Conservation (phyloP, 2,329 filamentous ascomycete species). For the Claviceps arundinis region DNA sequence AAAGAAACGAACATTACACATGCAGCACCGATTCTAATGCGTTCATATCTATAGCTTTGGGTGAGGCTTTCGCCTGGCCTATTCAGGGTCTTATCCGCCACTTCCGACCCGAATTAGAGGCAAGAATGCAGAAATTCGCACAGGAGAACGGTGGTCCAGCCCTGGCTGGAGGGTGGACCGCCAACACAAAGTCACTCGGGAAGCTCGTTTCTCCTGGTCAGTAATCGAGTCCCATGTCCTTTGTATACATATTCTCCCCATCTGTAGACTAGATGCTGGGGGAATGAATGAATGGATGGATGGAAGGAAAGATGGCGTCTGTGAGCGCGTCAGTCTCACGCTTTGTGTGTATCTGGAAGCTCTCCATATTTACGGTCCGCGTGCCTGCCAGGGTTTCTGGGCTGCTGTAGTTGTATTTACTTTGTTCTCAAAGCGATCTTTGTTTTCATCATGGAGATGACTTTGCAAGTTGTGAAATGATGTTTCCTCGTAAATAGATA, state of each 20-base stretch:
- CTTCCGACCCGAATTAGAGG: slow-evolving; percentile 92
- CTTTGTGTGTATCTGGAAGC: not conserved
- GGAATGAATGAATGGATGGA: not conserved
- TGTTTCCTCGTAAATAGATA: not conserved
- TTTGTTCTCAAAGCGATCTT: slow-evolving; percentile 1
- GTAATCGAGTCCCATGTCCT: slow-evolving; percentile 33
- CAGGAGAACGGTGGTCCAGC: slow-evolving; percentile 58
- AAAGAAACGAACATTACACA: not conserved
- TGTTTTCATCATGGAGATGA: not conserved
- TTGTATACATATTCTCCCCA: slow-evolving; percentile 3
- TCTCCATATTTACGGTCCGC: not conserved
- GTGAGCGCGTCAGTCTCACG: not conserved
- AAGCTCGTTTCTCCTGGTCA: slow-evolving; percentile 81
- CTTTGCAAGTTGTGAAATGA: not conserved
- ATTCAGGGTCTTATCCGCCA: slow-evolving; percentile 96
- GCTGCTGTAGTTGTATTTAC: slow-evolving; percentile 5
- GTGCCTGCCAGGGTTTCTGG: not conserved
- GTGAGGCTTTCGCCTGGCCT: slow-evolving; percentile 97
- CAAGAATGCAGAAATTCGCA: slow-evolving; percentile 71
- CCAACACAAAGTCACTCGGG: slow-evolving; percentile 61
- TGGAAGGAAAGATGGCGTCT: not conserved
- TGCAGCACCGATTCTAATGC: not conserved
- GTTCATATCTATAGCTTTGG: slow-evolving; percentile 46
- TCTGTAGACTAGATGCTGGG: slow-evolving; percentile 3
- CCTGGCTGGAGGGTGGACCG: slow-evolving; percentile 78